Percentiles rank a stretch among this genome's conserved stretches.
Conservation (phyloP, 2,329 filamentous ascomycete species). For the Cladophialophora immunda region DNA sequence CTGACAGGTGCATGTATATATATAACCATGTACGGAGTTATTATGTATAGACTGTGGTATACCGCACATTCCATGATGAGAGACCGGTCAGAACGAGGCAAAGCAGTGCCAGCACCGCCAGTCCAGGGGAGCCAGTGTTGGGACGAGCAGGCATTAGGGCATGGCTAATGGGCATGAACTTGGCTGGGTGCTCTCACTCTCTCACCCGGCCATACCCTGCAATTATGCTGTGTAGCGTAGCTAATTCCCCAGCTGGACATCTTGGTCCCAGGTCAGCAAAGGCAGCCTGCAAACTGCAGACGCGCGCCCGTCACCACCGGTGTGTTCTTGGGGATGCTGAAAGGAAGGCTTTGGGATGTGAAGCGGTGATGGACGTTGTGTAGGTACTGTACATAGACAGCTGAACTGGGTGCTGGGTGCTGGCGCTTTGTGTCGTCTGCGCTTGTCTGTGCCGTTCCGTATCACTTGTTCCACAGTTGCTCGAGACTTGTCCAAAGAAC, state of each 20-base stretch:
- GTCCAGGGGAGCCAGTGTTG: neutral
- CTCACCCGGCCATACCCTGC: neutral
- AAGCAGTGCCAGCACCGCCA: neutral
- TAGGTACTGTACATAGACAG: neutral
- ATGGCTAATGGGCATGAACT: slow-evolving; percentile 2
- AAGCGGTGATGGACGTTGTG: too few species aligned
- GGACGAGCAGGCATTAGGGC: neutral
- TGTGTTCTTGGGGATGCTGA: slow-evolving; percentile 6
- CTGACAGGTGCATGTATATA: slow-evolving; percentile 10
- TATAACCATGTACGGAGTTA: neutral
- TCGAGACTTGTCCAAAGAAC: neutral
- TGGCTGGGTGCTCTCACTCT: neutral
- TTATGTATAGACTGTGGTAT: neutral
- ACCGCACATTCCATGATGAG: neutral
- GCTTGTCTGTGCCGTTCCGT: neutral
- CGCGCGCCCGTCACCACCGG: neutral
- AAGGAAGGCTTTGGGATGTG: neutral
- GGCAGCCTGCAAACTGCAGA: neutral
- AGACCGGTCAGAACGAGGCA: slow-evolving; percentile 14
- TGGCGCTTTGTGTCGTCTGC: neutral
- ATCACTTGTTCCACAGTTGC: neutral
- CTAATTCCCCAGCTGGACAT: neutral
- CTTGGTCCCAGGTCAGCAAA: neutral
- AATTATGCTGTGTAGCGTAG: slow-evolving; percentile 13
- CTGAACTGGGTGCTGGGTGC: neutral